Conservation (phyloP, 108 stramenopile genomes). For the Pseudonitzschia delicatissima region DNA sequence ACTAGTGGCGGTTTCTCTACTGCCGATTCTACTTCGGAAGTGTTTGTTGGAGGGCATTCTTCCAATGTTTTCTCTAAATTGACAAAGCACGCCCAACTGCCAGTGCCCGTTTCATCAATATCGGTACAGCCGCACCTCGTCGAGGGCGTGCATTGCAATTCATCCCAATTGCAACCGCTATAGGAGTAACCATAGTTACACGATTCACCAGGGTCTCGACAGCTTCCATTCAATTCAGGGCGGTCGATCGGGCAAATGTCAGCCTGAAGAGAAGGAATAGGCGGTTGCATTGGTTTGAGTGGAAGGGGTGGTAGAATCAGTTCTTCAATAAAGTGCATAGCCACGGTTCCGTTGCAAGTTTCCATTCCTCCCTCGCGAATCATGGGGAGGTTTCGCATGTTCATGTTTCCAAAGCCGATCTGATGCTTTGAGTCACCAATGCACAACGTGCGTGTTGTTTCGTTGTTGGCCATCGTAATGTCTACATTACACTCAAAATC, state of each 20-base stretch:
- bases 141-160: background rate
- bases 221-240: background rate
- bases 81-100: background rate
- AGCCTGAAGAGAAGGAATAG: background rate
- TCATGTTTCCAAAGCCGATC: background rate
- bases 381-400: background rate
- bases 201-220: background rate
- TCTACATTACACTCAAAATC: background rate
- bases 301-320: background rate
- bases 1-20: too few relatives aligned
- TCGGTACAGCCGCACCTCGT: background rate
- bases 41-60: too few relatives aligned
- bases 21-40: too few relatives aligned
- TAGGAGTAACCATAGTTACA: background rate
- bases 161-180: background rate
- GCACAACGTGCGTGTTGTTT: background rate
- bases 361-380: background rate
- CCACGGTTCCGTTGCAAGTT: background rate
- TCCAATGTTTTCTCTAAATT: background rate
- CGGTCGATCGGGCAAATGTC: background rate
- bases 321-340: background rate
- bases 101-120: background rate
- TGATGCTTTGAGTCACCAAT: background rate
- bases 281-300: background rate
- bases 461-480: background rate